Evolutionary conservation across 176 grass and related monocot species (phyloP).

Genomic region (Cenchrus purpureus): DNA sequence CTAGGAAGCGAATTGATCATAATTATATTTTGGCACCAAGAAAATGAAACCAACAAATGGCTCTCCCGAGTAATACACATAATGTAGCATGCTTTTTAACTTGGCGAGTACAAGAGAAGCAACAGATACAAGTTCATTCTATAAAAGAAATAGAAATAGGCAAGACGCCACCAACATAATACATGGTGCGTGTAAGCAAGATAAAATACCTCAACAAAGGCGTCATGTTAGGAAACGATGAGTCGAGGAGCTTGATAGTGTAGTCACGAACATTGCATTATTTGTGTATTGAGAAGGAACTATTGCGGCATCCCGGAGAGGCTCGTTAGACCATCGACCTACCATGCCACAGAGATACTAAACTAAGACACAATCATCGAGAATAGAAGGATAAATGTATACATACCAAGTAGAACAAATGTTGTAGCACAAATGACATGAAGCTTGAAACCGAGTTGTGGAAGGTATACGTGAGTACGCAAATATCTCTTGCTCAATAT

Average conservation of each 20-base stretch:
- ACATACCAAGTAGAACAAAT: constrained; percentile 67
- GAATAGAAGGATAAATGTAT: constrained; percentile 3
- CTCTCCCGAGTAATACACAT: not conserved
- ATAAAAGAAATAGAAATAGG: not conserved
- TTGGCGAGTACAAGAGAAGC: too few species aligned
- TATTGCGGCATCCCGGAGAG: constrained; percentile 10
- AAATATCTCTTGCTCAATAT: constrained; percentile 73
- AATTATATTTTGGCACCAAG: not conserved
- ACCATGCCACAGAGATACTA: not conserved
- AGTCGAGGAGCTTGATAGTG: not conserved
- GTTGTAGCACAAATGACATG: constrained; percentile 72
- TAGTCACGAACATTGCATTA: constrained; percentile 25
- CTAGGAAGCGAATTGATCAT: not conserved
- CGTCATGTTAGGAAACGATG: constrained; percentile 28
- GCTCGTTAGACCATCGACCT: constrained; percentile 27
- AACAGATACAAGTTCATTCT: not conserved
- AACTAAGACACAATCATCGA: not conserved
- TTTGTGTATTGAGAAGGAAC: not conserved
- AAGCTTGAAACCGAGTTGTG: constrained; percentile 71
- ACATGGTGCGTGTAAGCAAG: not conserved
- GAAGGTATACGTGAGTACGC: constrained; percentile 72
- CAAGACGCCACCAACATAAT: not conserved
- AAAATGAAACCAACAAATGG: not conserved
- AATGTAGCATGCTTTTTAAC: not conserved
- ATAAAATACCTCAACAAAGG: constrained; percentile 5